Percentiles rank a stretch among this genome's conserved stretches.
These are phyloP conservation scores for Paracorniculantispora psalliotae DNA, from an alignment of 2,329 filamentous ascomycete genomes.

Conservation along the genomic window DNA sequence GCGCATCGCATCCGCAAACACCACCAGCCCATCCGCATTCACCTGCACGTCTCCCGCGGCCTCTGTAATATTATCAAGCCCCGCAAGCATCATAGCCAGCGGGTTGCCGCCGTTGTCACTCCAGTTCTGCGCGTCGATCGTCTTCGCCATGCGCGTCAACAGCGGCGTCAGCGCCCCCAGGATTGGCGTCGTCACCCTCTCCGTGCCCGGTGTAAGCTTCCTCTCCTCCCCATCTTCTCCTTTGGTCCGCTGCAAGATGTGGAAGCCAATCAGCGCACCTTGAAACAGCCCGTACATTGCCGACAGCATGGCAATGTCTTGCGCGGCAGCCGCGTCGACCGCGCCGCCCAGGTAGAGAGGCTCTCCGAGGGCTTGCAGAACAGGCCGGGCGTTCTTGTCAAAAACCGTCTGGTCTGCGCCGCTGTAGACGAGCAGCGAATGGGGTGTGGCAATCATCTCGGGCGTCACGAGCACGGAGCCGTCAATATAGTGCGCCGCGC, in stretches of 20 bases:
- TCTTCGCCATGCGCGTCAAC: constrained; percentile 18
- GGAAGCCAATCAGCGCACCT: constrained; percentile 22
- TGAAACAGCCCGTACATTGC: constrained; percentile 26
- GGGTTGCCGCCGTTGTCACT: constrained; percentile 23
- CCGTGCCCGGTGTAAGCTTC: constrained; percentile 9
- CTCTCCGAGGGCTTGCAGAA: constrained; percentile 20
- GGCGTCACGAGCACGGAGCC: constrained; percentile 27
- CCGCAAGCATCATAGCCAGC: constrained; percentile 22
- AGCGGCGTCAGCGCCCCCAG: constrained; percentile 23
- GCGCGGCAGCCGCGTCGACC: constrained; percentile 19
- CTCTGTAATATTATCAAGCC: constrained; percentile 20
- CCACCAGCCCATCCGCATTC: constrained; percentile 8
- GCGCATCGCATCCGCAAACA: constrained; percentile 19
- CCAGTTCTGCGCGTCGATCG: constrained; percentile 21
- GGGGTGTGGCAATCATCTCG: constrained; percentile 22
- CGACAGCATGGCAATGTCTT: constrained; percentile 23
- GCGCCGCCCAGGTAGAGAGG: constrained; percentile 18
- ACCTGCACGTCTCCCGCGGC: constrained; percentile 7
- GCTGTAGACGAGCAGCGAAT: constrained; percentile 20
- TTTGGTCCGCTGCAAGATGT: constrained; percentile 18
- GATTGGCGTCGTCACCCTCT: constrained; percentile 20
- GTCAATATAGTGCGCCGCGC: constrained; percentile 21
- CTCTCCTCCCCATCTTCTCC: neutral
- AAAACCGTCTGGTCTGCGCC: constrained; percentile 19
- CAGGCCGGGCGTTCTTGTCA: neutral